These are phyloP conservation scores for Lactarius pseudohatsudake DNA, from an alignment of 768 basidiomycete genomes.

Conservation along the genomic window DNA sequence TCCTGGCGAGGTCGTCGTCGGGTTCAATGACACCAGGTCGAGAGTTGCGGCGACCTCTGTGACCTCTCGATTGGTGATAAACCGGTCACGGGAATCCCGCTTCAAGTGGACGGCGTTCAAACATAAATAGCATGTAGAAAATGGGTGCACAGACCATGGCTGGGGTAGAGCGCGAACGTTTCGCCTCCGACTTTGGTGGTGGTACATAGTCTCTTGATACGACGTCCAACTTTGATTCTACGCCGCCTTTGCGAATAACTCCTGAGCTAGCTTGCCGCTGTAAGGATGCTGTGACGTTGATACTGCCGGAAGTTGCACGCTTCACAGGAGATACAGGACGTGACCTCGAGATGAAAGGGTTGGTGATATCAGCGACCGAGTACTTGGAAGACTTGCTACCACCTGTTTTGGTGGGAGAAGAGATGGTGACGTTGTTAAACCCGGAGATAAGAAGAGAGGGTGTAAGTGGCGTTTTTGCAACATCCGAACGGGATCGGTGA, in stretches of 20 bases:
- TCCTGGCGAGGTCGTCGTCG: slow-evolving; percentile 62
- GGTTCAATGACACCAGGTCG: slow-evolving; percentile 59
- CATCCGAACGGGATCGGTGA: slow-evolving; percentile 49
- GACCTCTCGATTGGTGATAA: slow-evolving; percentile 63
- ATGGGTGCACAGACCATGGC: slow-evolving; percentile 40
- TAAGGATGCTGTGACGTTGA: slow-evolving; percentile 52
- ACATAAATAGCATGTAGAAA: not conserved
- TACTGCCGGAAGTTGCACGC: slow-evolving; percentile 47
- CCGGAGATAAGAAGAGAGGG: slow-evolving; percentile 44
- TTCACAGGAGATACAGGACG: slow-evolving; percentile 67
- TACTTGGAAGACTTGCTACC: slow-evolving; percentile 32
- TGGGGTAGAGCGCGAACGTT: slow-evolving; percentile 73
- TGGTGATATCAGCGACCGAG: slow-evolving; percentile 49
- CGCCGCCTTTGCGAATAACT: slow-evolving; percentile 72
- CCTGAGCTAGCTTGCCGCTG: slow-evolving; percentile 64
- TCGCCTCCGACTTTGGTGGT: slow-evolving; percentile 56
- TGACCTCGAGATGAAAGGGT: slow-evolving; percentile 61
- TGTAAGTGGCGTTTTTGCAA: slow-evolving; percentile 48
- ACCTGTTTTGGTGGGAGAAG: slow-evolving; percentile 37
- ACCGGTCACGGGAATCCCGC: slow-evolving; percentile 62
- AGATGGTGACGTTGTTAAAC: slow-evolving; percentile 39
- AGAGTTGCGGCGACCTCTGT: slow-evolving; percentile 62
- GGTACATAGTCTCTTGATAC: slow-evolving; percentile 77
- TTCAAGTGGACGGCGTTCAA: slow-evolving; percentile 30
- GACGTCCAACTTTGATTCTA: slow-evolving; percentile 76